These are phyloP conservation scores for Gardenia jasminoides DNA, from an alignment of 257 asterid genomes.

Conservation along the genomic window DNA sequence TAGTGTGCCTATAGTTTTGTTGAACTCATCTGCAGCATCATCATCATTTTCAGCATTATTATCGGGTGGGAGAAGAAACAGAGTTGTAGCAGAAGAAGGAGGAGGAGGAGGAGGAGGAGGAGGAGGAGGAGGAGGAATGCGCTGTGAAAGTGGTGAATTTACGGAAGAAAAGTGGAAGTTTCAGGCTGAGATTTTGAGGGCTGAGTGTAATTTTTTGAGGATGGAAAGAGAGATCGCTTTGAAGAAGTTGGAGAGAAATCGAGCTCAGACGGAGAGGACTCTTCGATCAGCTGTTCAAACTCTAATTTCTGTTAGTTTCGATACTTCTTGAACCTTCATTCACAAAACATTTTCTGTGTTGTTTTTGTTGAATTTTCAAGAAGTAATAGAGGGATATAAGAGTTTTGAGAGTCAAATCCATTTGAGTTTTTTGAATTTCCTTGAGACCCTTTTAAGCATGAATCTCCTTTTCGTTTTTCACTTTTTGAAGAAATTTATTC, in stretches of 20 bases:
- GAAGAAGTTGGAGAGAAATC: constrained; percentile 68
- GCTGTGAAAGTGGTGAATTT: constrained; percentile 19
- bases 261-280: constrained; percentile 57
- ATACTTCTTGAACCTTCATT: not conserved
- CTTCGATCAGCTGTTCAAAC: constrained; percentile 72
- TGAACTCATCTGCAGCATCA: constrained; percentile 23
- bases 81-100: constrained; percentile 28
- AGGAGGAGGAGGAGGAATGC: constrained; percentile 7
- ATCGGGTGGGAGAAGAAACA: constrained; percentile 41
- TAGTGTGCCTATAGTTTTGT: constrained; percentile 25
- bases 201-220: constrained; percentile 72
- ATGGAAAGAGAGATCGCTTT: constrained; percentile 73
- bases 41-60: constrained; percentile 5
- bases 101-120: not conserved
- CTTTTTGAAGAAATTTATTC: not conserved
- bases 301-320: constrained; percentile 61
- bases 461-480: not conserved
- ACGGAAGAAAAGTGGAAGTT: constrained; percentile 78
- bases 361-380: not conserved
- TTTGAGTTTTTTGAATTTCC: not conserved
- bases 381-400: not conserved
- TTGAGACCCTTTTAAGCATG: not conserved
- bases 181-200: constrained; percentile 85
- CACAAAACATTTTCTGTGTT: no score
- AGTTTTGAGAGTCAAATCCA: not conserved